Conservation (phyloP, 257 asterid species). For the Gynochthodes officinalis region DNA sequence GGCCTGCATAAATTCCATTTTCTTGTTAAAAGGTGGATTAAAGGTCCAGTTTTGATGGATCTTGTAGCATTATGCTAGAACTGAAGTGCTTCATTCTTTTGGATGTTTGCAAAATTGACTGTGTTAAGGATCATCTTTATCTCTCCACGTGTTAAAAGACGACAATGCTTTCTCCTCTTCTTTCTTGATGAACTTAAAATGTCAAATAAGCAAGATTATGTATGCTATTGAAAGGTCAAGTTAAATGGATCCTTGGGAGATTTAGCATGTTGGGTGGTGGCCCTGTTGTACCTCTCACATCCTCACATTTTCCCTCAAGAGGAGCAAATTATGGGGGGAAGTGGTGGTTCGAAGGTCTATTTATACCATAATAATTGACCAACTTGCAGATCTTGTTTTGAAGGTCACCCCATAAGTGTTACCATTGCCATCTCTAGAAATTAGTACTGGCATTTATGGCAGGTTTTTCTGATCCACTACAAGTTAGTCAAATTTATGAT, state of each 20-base stretch:
- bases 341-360: conserved; percentile 9
- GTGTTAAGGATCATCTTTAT: not conserved
- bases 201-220: not conserved
- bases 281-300: not conserved
- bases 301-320: not conserved
- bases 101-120: not conserved
- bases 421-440: not conserved
- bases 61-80: not conserved
- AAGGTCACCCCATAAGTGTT: not conserved
- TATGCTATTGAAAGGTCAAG: not conserved
- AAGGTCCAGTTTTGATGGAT: not conserved
- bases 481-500: not conserved
- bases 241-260: not conserved
- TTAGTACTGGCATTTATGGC: not conserved
- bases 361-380: conserved; percentile 4
- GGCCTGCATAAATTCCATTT: not conserved
- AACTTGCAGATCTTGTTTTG: not conserved
- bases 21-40: not conserved
- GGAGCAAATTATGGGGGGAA: not conserved
- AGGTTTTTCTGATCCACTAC: not conserved
- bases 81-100: not conserved
- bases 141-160: not conserved
- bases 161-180: not conserved
- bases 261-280: not conserved
- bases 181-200: not conserved